A percentile compares a stretch with the other conserved stretches of the same genome.
phyloP scores from a whole-genome alignment of 805 yeast species.

The Wilhelminamyces savonicus region DNA sequence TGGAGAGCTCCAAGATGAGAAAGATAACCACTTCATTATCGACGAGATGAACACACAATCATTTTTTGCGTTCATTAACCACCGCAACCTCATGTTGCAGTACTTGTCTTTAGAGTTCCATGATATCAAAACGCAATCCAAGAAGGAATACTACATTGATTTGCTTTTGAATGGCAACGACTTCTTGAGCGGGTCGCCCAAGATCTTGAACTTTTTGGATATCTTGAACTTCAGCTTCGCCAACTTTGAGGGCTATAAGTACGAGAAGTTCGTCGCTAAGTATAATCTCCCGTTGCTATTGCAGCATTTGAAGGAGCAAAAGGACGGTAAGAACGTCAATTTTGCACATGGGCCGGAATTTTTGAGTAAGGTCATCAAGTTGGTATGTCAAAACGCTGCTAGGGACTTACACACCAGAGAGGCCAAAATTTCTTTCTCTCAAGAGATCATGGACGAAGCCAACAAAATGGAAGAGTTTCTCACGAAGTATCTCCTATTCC shows the following conservation, averaged over 20 bases:
- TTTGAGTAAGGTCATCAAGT: conserved; percentile 14
- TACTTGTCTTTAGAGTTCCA: conserved; percentile 72
- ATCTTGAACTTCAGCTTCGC: conserved; percentile 51
- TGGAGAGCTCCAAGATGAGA: conserved; percentile 27
- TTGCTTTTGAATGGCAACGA: conserved; percentile 46
- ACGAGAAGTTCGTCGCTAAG: conserved; percentile 17
- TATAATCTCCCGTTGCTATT: conserved; percentile 30
- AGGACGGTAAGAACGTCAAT: background rate
- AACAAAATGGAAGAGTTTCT: conserved; percentile 30
- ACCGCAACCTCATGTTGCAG: conserved; percentile 56
- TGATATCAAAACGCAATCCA: conserved; percentile 39
- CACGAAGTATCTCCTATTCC: conserved; percentile 39
- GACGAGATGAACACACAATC: conserved; percentile 41
- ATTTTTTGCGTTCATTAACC: conserved; percentile 53
- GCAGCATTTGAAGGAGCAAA: conserved; percentile 14
- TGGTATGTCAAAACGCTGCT: conserved; percentile 15
- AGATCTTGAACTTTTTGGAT: conserved; percentile 64
- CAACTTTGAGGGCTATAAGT: conserved; percentile 38
- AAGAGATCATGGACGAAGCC: conserved; percentile 20
- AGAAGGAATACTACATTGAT: conserved; percentile 44
- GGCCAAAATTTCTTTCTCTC: conserved; percentile 14
- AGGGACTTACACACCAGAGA: conserved; percentile 11
- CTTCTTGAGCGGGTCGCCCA: conserved; percentile 55
- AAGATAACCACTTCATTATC: conserved; percentile 25
- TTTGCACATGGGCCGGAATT: conserved; percentile 7